A percentile compares a stretch with the other conserved stretches of the same genome.
Conservation (phyloP, 2,329 filamentous ascomycete species). For the Pseudogymnoascus sp. region DNA sequence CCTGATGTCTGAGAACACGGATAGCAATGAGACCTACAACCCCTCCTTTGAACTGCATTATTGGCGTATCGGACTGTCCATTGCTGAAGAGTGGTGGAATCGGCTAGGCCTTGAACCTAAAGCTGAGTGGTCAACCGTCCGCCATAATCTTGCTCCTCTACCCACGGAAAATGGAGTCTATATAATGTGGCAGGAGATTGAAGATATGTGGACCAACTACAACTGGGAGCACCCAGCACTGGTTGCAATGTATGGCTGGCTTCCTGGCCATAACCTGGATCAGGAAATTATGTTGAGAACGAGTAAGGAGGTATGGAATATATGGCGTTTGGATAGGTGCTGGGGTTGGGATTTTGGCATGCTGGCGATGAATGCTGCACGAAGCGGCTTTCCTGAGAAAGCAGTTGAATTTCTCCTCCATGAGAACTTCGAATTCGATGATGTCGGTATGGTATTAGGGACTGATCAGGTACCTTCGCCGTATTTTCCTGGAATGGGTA, state of each 20-base stretch:
- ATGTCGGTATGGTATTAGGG: slow-evolving; percentile 47
- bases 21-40: slow-evolving; percentile 48
- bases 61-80: slow-evolving; percentile 51
- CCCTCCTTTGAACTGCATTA: slow-evolving; percentile 55
- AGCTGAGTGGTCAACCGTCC: slow-evolving; percentile 39
- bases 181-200: slow-evolving; percentile 46
- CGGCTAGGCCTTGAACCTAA: slow-evolving; percentile 39
- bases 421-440: slow-evolving; percentile 46
- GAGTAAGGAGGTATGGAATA: slow-evolving; percentile 32
- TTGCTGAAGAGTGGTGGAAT: slow-evolving; percentile 46
- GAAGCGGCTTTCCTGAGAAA: slow-evolving; percentile 35
- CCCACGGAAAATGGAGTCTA: slow-evolving; percentile 44
- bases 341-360: slow-evolving; percentile 42
- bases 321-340: slow-evolving; percentile 36
- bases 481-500: slow-evolving; percentile 46
- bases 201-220: slow-evolving; percentile 38
- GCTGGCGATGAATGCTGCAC: slow-evolving; percentile 38
- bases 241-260: slow-evolving; percentile 38
- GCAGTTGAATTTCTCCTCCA: slow-evolving; percentile 40
- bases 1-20: slow-evolving; percentile 49
- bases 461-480: slow-evolving; percentile 47
- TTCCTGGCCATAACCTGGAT: slow-evolving; percentile 35
- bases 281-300: slow-evolving; percentile 31
- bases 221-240: slow-evolving; percentile 38
- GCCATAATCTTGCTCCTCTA: slow-evolving; percentile 45